A percentile compares a stretch with the other conserved stretches of the same genome.
Evolutionary conservation across 78 protist genomes (phyloP).

Genomic region (Cavenderia fasciculata): DNA sequence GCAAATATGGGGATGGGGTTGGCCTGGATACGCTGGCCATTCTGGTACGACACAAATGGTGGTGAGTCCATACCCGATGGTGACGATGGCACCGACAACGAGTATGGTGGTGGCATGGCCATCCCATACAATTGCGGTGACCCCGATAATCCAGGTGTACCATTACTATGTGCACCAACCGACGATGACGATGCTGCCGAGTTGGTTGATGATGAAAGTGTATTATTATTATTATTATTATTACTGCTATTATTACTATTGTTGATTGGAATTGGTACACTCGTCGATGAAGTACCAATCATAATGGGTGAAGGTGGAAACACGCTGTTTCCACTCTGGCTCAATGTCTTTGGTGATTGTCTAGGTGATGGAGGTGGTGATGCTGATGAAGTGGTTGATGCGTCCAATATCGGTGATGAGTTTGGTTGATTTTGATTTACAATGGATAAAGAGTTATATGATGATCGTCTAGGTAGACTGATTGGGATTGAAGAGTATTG

Average conservation of each 20-base stretch:
- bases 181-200: neutral
- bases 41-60: constrained; percentile 22
- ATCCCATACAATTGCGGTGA: neutral
- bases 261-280: neutral
- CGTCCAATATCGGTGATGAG: neutral
- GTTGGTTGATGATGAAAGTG: neutral
- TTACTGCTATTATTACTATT: neutral
- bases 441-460: constrained; percentile 20
- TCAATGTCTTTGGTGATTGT: constrained; percentile 16
- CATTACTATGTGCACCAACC: neutral
- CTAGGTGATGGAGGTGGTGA: constrained; percentile 25
- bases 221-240: neutral
- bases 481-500: constrained; percentile 39
- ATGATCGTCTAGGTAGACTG: constrained; percentile 40
- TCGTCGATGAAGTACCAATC: too few species aligned
- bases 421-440: neutral
- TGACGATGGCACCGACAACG: constrained; percentile 20
- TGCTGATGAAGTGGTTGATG: neutral
- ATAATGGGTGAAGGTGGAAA: too few species aligned
- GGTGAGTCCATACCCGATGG: constrained; percentile 44
- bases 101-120: neutral
- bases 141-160: constrained; percentile 10
- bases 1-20: constrained; percentile 8
- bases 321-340: too few species aligned
- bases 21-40: neutral